A percentile compares a stretch with the other conserved stretches of the same genome.
phyloP scores from a whole-genome alignment of 305 asterid species.

The Ilex paraguariensis region DNA sequence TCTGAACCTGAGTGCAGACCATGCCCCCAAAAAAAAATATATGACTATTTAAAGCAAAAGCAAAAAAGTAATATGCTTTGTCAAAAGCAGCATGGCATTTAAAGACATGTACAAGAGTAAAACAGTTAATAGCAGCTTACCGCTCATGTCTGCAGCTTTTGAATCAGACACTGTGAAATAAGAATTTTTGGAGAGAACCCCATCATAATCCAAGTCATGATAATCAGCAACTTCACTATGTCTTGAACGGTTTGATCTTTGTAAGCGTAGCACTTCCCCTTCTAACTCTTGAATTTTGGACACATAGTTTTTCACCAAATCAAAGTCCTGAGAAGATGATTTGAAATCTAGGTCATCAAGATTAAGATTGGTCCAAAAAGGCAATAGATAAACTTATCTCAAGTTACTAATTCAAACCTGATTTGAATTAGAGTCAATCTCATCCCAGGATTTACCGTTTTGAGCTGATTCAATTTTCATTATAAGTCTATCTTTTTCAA shows the following conservation, averaged over 20 bases:
- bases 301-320: slow-evolving; percentile 61
- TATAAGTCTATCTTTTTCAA: slow-evolving; percentile 76
- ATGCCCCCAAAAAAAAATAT: too few relatives aligned
- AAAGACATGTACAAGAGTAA: too few relatives aligned
- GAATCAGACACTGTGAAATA: slow-evolving; percentile 44
- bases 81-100: too few relatives aligned
- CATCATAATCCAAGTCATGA: slow-evolving; percentile 51
- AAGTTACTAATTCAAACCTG: slow-evolving; percentile 44
- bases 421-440: slow-evolving; percentile 35
- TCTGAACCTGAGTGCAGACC: too few relatives aligned
- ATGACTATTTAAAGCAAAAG: too few relatives aligned
- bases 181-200: slow-evolving; percentile 34
- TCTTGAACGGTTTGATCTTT: slow-evolving; percentile 35
- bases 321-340: slow-evolving; percentile 50
- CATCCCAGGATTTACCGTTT: slow-evolving; percentile 63
- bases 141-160: slow-evolving; percentile 44
- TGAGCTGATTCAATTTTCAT: slow-evolving; percentile 64
- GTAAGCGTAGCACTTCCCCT: slow-evolving; percentile 51
- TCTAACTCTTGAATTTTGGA: slow-evolving; percentile 78
- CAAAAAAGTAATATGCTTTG: too few relatives aligned
- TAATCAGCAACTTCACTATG: slow-evolving; percentile 34
- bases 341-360: slow-evolving; percentile 7
- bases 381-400: background rate
- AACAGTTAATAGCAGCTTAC: slow-evolving; percentile 34
- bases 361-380: background rate